Evolutionary conservation across 768 basidiomycete genomes (phyloP).

Genomic region (Gymnopilus junonius): DNA sequence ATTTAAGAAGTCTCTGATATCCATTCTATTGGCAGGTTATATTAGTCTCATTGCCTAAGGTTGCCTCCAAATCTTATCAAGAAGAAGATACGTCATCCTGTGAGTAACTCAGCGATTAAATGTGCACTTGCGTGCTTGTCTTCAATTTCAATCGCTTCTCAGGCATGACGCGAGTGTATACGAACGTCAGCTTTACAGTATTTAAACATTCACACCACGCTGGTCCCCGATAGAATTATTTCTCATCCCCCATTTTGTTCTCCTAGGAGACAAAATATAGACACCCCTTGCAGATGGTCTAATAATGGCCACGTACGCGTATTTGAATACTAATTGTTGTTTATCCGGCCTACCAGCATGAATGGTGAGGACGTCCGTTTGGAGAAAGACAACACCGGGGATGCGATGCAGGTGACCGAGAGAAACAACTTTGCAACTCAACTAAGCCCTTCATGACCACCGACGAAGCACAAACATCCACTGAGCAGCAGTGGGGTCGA

Average conservation of each 20-base stretch:
- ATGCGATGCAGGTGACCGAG: conserved; percentile 16
- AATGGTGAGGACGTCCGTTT: conserved; percentile 24
- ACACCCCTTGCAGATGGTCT: background rate
- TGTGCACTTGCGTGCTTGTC: conserved; percentile 5
- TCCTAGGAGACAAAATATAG: background rate
- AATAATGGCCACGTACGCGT: background rate
- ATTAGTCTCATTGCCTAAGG: background rate
- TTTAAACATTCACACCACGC: background rate
- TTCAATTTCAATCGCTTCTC: conserved; percentile 20
- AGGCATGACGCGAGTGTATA: conserved; percentile 2
- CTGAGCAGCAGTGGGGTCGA: conserved; percentile 50
- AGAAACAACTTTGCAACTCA: conserved; percentile 13
- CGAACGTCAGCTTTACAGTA: background rate
- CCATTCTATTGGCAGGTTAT: conserved; percentile 13
- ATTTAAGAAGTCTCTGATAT: conserved; percentile 46
- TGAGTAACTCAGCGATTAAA: conserved; percentile 29
- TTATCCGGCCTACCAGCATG: conserved; percentile 12
- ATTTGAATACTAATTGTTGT: conserved; percentile 3
- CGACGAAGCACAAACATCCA: conserved; percentile 26
- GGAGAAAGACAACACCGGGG: conserved; percentile 20
- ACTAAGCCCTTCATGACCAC: conserved; percentile 26
- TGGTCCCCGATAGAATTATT: background rate
- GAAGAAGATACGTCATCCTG: conserved; percentile 48
- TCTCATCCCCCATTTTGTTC: conserved; percentile 1
- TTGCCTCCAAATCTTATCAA: conserved; percentile 44